Conservation (phyloP, 306 rosid genomes). For the Cicer arietinum region DNA sequence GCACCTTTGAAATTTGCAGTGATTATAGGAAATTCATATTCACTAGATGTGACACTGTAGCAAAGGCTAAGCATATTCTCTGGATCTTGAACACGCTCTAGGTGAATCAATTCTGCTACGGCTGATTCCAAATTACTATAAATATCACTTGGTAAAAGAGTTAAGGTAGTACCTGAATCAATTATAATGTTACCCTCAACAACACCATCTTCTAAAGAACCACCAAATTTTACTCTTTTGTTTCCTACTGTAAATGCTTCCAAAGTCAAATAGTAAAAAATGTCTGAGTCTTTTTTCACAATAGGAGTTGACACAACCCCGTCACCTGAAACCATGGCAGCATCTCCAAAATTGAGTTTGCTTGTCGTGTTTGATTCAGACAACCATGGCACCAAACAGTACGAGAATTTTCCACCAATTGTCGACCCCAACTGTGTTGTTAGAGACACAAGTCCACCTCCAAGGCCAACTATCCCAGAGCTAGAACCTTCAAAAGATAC, state of each 20-base stretch:
- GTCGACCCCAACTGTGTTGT: constrained; percentile 46
- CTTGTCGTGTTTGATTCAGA: neutral
- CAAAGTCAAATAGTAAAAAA: constrained; percentile 5
- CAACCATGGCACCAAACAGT: constrained; percentile 53
- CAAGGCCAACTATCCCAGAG: constrained; percentile 66
- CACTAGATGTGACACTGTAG: neutral
- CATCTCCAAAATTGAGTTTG: constrained; percentile 42
- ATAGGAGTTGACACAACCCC: constrained; percentile 40
- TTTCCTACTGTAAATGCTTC: constrained; percentile 34
- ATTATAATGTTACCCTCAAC: constrained; percentile 39
- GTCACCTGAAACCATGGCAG: constrained; percentile 36
- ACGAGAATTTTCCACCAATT: constrained; percentile 52
- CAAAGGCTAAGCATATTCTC: constrained; percentile 29
- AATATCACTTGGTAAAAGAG: constrained; percentile 29
- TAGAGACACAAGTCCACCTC: constrained; percentile 50
- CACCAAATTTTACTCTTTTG: neutral
- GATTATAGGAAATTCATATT: constrained; percentile 28
- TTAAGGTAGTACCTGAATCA: constrained; percentile 50
- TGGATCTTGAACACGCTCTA: constrained; percentile 21
- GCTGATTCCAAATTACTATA: constrained; percentile 41
- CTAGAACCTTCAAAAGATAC: neutral
- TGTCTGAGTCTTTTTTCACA: neutral
- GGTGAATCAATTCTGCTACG: constrained; percentile 2
- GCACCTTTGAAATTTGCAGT: constrained; percentile 54
- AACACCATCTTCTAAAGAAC: neutral